phyloP scores from a whole-genome alignment of 495 filamentous ascomycete species.

The Haplographium delicatum region DNA sequence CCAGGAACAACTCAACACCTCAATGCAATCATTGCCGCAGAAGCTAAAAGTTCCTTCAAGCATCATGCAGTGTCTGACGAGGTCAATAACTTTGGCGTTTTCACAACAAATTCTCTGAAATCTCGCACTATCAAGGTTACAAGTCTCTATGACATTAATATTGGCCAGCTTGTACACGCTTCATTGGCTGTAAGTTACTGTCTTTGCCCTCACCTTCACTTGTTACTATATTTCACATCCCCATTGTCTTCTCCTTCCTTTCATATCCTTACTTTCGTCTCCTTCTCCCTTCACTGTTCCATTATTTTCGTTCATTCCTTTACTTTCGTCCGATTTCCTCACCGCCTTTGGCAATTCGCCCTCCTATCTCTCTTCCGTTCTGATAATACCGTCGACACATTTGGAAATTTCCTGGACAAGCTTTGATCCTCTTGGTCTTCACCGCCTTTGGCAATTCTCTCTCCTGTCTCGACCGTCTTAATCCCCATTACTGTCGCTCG shows the following conservation, averaged over 20 bases:
- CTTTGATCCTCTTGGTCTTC: too few species aligned
- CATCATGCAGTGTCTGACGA: neutral
- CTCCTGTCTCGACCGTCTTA: too few species aligned
- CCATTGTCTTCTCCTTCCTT: too few species aligned
- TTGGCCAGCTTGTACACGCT: neutral
- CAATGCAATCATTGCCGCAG: neutral
- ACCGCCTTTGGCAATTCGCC: too few species aligned
- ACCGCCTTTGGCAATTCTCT: too few species aligned
- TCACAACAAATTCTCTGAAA: slow-evolving; percentile 18
- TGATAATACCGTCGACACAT: too few species aligned
- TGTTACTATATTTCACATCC: neutral
- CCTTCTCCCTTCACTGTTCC: neutral
- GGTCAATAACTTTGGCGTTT: slow-evolving; percentile 5
- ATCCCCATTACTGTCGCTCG: too few species aligned
- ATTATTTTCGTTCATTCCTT: neutral
- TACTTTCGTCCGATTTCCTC: neutral
- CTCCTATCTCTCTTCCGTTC: too few species aligned
- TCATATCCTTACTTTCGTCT: neutral
- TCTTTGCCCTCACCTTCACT: neutral
- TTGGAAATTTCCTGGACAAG: too few species aligned
- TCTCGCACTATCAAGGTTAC: slow-evolving; percentile 17
- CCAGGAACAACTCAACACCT: slow-evolving; percentile 7
- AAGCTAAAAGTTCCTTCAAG: neutral
- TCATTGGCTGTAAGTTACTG: slow-evolving; percentile 8
- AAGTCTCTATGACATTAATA: slow-evolving; percentile 1